Percentiles rank a stretch among this genome's conserved stretches.
Evolutionary conservation across 129 eudicot species (phyloP).

Genomic region (Sambucus nigra): DNA sequence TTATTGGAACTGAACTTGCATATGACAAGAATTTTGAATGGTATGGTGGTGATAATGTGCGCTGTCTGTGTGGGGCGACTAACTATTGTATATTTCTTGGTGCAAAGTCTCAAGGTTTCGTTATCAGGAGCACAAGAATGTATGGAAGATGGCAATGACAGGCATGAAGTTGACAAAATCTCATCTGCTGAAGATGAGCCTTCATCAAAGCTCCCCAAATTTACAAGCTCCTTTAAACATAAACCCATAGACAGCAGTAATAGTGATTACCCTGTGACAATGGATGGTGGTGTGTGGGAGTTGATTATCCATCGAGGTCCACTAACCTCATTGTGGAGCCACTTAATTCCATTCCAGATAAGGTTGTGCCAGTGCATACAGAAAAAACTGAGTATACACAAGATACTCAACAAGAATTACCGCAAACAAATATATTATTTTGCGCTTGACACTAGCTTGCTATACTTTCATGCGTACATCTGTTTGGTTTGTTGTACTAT

Average conservation of each 20-base stretch:
- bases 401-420: conserved; percentile 17
- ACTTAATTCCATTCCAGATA: conserved; percentile 15
- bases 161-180: conserved; percentile 64
- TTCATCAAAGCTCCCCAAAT: conserved; percentile 19
- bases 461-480: too few species aligned
- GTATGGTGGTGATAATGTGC: conserved; percentile 94
- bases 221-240: conserved; percentile 19
- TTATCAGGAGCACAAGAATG: too few species aligned
- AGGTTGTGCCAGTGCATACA: conserved; percentile 18
- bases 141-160: too few species aligned
- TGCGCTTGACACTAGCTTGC: too few species aligned
- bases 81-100: conserved; percentile 89
- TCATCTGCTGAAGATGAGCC: conserved; percentile 96
- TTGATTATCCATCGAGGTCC: conserved; percentile 12
- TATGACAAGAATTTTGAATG: conserved; percentile 93
- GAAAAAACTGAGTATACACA: conserved; percentile 23
- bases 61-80: conserved; percentile 95
- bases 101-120: conserved; percentile 92
- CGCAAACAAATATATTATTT: conserved; percentile 22
- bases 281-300: too few species aligned
- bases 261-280: conserved; percentile 13
- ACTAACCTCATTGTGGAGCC: conserved; percentile 13
- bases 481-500: too few species aligned
- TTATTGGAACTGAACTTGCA: conserved; percentile 80
- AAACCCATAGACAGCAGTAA: conserved; percentile 14